Conservation (phyloP, 169 alveolate genomes). For the Plasmodium gaboni region DNA sequence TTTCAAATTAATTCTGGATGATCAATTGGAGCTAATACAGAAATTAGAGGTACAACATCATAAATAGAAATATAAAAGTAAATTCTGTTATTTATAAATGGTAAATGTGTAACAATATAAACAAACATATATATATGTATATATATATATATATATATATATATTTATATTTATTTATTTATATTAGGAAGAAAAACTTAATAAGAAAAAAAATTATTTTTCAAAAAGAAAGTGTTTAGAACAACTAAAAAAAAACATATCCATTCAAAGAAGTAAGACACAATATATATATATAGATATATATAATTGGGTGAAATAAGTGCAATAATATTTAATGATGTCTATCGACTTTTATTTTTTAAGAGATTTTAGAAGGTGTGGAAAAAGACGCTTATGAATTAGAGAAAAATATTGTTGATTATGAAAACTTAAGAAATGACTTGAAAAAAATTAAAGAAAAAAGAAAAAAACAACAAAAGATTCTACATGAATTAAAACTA, state of each 20-base stretch:
- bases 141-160: neutral
- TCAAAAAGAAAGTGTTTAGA: conserved; percentile 47
- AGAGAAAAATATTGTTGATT: conserved; percentile 29
- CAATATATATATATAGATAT: neutral
- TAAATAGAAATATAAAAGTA: neutral
- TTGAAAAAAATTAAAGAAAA: conserved; percentile 56
- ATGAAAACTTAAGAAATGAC: conserved; percentile 45
- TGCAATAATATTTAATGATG: too few species aligned
- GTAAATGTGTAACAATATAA: neutral
- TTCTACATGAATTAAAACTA: conserved; percentile 45
- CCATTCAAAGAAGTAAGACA: conserved; percentile 24
- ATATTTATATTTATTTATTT: neutral
- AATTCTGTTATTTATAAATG: neutral
- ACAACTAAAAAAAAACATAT: conserved; percentile 36
- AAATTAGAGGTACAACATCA: conserved; percentile 25
- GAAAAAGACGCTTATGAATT: conserved; percentile 28
- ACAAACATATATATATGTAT: neutral
- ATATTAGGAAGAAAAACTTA: conserved; percentile 46
- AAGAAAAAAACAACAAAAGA: conserved; percentile 54
- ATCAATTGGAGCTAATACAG: conserved; percentile 42
- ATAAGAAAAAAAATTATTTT: conserved; percentile 33
- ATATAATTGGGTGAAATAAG: too few species aligned
- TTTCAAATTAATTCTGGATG: conserved; percentile 49
- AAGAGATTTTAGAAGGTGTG: conserved; percentile 28
- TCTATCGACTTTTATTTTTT: too few species aligned